Evolutionary conservation across 2,329 filamentous ascomycete species (phyloP).

Genomic region (Neocucurbitaria cava): DNA sequence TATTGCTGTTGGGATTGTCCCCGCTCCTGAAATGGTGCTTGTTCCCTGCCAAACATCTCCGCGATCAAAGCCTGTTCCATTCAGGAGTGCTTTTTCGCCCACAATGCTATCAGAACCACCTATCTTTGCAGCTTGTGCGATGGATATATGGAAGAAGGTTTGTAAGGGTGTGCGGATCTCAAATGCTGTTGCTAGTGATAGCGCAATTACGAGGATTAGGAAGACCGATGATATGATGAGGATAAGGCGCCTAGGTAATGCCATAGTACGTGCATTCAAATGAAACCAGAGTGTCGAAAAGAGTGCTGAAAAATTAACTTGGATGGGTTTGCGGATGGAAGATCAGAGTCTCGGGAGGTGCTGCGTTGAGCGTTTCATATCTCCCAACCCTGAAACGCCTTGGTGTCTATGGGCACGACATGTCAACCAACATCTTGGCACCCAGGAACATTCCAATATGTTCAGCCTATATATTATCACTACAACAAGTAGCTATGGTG

Average conservation of each 20-base stretch:
- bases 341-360: conserved; percentile 16
- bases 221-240: conserved; percentile 32
- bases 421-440: not conserved
- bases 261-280: conserved; percentile 18
- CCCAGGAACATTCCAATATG: not conserved
- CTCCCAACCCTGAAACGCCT: conserved; percentile 16
- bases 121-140: conserved; percentile 38
- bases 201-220: conserved; percentile 37
- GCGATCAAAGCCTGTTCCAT: conserved; percentile 39
- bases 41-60: conserved; percentile 34
- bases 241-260: conserved; percentile 26
- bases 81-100: conserved; percentile 33
- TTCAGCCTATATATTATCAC: too few relatives aligned
- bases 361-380: conserved; percentile 29
- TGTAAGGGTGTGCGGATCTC: conserved; percentile 32
- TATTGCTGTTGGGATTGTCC: conserved; percentile 18
- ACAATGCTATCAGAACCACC: conserved; percentile 21
- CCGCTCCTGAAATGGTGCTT: conserved; percentile 15
- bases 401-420: not conserved
- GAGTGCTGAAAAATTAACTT: not conserved
- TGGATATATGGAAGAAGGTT: conserved; percentile 29
- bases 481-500: too few relatives aligned
- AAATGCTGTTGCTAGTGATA: conserved; percentile 37
- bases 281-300: not conserved
- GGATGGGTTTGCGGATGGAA: not conserved